phyloP scores from a whole-genome alignment of 2,329 filamentous ascomycete species.

The Fusarium napiforme region DNA sequence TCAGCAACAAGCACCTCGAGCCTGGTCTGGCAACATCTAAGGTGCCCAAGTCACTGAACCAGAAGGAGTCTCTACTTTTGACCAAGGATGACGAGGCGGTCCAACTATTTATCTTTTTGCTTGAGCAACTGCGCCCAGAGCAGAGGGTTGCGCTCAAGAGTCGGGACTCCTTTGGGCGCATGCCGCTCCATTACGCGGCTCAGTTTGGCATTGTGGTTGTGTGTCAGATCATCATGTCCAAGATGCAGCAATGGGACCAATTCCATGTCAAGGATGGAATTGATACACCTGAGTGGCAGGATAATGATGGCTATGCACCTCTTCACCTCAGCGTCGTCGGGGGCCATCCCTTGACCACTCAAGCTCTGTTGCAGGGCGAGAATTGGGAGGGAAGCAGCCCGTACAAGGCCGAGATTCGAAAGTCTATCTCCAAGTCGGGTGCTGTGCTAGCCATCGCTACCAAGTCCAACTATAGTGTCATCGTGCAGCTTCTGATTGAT shows the following conservation, averaged over 20 bases:
- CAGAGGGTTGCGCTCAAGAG: constrained; percentile 76
- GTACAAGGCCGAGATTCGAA: constrained; percentile 72
- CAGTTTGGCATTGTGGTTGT: constrained; percentile 95
- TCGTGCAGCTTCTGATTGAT: constrained; percentile 87
- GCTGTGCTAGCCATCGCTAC: constrained; percentile 89
- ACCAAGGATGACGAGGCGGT: constrained; percentile 80
- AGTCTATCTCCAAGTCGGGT: constrained; percentile 81
- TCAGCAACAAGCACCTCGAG: constrained; percentile 79
- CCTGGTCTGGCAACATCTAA: constrained; percentile 77
- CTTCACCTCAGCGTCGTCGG: constrained; percentile 92
- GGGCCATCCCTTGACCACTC: constrained; percentile 87
- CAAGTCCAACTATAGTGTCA: constrained; percentile 85
- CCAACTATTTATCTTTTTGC: constrained; percentile 68
- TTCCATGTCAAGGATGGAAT: constrained; percentile 88
- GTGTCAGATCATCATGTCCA: constrained; percentile 85
- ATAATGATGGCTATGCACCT: constrained; percentile 89
- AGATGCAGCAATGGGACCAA: constrained; percentile 89
- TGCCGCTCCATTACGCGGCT: constrained; percentile 92
- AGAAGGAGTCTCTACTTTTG: constrained; percentile 74
- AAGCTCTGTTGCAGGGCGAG: constrained; percentile 82
- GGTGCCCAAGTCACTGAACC: constrained; percentile 68
- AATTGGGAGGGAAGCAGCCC: constrained; percentile 75
- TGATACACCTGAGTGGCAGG: constrained; percentile 89
- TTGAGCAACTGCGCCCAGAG: constrained; percentile 74
- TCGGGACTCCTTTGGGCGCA: constrained; percentile 81